Percentiles rank a stretch among this genome's conserved stretches.
Evolutionary conservation across 139 green algal species (phyloP).

Genomic region (Chlorella ohadii): DNA sequence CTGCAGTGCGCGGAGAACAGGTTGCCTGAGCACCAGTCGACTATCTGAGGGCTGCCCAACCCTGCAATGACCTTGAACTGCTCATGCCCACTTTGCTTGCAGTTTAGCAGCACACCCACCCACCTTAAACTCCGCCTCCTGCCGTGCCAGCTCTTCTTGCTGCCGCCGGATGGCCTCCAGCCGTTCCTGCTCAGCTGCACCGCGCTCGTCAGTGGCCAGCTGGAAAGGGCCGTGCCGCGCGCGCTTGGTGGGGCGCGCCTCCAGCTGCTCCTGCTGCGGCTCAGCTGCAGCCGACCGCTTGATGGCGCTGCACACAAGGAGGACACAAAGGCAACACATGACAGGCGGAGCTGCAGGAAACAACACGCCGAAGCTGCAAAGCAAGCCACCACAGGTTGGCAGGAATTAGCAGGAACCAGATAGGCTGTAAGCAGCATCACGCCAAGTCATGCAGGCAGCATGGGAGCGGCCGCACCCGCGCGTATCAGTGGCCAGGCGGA

Average conservation of each 20-base stretch:
- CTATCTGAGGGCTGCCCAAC: no score
- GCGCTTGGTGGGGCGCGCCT: neutral
- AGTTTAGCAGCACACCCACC: no score
- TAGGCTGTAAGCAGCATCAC: no score
- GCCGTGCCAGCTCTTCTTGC: conserved; percentile 50
- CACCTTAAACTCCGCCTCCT: conserved; percentile 69
- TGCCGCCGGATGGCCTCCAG: conserved; percentile 32
- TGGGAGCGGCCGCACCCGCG: neutral
- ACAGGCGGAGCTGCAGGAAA: neutral
- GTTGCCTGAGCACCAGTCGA: no score
- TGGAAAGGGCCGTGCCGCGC: neutral
- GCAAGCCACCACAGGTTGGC: neutral
- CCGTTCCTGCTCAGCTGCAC: conserved; percentile 11
- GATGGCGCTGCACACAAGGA: neutral
- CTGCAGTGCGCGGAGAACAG: conserved; percentile 26
- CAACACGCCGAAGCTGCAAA: no score
- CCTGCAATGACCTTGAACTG: no score
- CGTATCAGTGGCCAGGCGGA: conserved; percentile 56
- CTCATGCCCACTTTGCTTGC: no score
- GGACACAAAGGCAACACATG: neutral
- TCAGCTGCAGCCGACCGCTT: conserved; percentile 37
- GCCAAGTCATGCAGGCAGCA: no score
- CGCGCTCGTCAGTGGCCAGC: conserved; percentile 17
- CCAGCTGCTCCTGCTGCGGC: conserved; percentile 21
- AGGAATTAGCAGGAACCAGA: no score